Percentiles rank a stretch among this genome's conserved stretches.
Conservation (phyloP, 1,284 basidiomycete species). For the Lentinula novae-zelandiae region DNA sequence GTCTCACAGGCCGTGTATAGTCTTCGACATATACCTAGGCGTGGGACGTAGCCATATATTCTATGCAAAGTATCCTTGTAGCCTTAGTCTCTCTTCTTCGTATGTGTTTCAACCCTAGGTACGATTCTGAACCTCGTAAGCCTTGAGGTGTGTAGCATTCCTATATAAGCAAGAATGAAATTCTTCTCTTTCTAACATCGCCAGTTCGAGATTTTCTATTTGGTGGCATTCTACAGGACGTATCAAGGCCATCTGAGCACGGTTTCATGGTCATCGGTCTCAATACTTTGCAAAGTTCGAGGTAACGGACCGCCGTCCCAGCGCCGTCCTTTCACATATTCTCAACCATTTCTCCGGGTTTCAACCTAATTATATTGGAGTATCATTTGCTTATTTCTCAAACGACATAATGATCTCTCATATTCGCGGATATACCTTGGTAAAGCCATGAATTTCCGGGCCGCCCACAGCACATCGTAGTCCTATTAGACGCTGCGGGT, state of each 20-base stretch:
- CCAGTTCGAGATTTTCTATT: no score
- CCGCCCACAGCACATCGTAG: not conserved
- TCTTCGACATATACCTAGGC: not conserved
- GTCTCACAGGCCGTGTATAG: slow-evolving; percentile 42
- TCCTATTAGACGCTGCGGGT: not conserved
- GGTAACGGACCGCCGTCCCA: not conserved
- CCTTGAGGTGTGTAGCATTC: not conserved
- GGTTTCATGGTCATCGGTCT: no score
- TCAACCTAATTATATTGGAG: not conserved
- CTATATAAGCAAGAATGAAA: not conserved
- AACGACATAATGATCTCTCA: not conserved
- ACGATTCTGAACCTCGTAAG: not conserved
- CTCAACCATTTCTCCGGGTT: not conserved
- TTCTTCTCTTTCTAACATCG: no score
- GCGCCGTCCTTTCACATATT: not conserved
- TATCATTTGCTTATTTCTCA: not conserved
- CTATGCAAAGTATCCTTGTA: not conserved
- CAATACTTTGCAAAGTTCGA: no score
- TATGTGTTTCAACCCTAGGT: not conserved
- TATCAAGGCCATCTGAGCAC: not conserved
- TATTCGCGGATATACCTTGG: not conserved
- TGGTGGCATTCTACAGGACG: no score
- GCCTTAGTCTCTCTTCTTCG: not conserved
- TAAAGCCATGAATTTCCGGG: not conserved
- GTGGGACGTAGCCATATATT: not conserved